A percentile compares a stretch with the other conserved stretches of the same genome.
These are phyloP conservation scores for Saccharomycopsis javanensis DNA, from an alignment of 805 yeast genomes.

Conservation along the genomic window DNA sequence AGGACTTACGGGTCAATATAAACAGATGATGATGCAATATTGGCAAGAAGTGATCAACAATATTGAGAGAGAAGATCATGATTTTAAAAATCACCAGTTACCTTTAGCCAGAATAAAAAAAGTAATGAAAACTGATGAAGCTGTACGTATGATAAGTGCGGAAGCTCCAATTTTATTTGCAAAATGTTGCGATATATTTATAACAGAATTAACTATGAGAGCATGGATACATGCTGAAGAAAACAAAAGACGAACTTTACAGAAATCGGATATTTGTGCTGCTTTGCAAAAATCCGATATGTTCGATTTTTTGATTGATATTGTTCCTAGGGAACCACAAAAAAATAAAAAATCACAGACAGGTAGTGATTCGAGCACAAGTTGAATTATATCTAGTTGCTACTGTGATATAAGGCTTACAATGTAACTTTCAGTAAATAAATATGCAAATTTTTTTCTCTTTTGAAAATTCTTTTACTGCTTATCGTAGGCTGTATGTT, in stretches of 20 bases:
- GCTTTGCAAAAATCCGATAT: constrained; percentile 91
- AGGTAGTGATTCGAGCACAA: neutral
- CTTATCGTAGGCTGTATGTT: neutral
- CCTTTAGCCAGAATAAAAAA: constrained; percentile 95
- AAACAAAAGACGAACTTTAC: constrained; percentile 87
- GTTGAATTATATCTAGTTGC: neutral
- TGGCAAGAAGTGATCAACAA: constrained; percentile 95
- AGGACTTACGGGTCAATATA: constrained; percentile 72
- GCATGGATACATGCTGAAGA: constrained; percentile 99
- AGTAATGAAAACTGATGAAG: constrained; percentile 97
- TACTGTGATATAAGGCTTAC: neutral
- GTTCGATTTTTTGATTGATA: constrained; percentile 95
- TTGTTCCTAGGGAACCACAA: constrained; percentile 86
- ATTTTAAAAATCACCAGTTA: constrained; percentile 86
- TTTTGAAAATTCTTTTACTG: no score
- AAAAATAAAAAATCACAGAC: constrained; percentile 23
- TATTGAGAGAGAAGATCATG: constrained; percentile 79
- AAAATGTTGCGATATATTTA: constrained; percentile 94
- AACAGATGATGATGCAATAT: constrained; percentile 86
- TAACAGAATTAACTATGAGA: constrained; percentile 94
- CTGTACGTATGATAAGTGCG: constrained; percentile 94
- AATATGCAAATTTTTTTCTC: no score
- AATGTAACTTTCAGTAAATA: neutral
- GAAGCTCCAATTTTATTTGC: constrained; percentile 98
- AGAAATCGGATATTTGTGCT: constrained; percentile 88